Base-by-base conservation (phyloP, 345 rosid genomes). In the Gynandropsis gynandra region DNA sequence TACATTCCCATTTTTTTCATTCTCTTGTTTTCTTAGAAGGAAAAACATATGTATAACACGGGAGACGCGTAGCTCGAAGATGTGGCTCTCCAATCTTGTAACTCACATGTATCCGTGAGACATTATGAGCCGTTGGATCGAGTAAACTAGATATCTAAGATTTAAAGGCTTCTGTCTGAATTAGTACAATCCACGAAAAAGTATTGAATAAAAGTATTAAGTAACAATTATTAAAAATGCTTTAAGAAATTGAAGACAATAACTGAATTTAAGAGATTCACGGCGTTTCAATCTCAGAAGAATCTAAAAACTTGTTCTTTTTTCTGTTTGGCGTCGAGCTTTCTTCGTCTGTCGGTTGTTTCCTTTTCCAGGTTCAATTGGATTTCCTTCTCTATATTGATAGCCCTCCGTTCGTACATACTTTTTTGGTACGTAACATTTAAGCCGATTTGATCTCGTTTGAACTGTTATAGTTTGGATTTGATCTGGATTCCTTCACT, bases 281-380 rank as follows among this genome's bases (percentile, higher is more conserved):
- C 55, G 52, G 29, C 49, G 50, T 16, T 45, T 52, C 29, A 24
- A 29, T 12, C 33, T 33, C 54, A 14, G 33, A 54, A 31, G 31
- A 40, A 59, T 20, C 42, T 24, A 24, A 24, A 2, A 24, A n/a
- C n/a, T n/a, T n/a, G n/a, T n/a, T n/a, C n/a, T n/a, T n/a, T n/a
- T n/a, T n/a, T n/a, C 10, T 9, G 55, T 19, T 47, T 35, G 35
- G 61, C 57, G 44, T 38, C 17, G 31, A 37, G 47, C 66, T 48
- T 54, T 24, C 29, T 53, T 48, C 18, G 60, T 59, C 72, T 14
- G 37, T 46, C 62, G 72, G 47, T 71, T 67, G 59, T 50, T 68
- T 24, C 61, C 43, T 37, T 59, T 21, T 47, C 36, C 87, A 75
- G 84, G 84, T 79, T 77, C 62, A 63, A 61, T 58, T 74, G 57